Percentiles rank a stretch among this genome's conserved stretches.
Evolutionary conservation across 2,329 filamentous ascomycete genomes (phyloP).

Genomic region (Aspergillus pseudoglaucus): DNA sequence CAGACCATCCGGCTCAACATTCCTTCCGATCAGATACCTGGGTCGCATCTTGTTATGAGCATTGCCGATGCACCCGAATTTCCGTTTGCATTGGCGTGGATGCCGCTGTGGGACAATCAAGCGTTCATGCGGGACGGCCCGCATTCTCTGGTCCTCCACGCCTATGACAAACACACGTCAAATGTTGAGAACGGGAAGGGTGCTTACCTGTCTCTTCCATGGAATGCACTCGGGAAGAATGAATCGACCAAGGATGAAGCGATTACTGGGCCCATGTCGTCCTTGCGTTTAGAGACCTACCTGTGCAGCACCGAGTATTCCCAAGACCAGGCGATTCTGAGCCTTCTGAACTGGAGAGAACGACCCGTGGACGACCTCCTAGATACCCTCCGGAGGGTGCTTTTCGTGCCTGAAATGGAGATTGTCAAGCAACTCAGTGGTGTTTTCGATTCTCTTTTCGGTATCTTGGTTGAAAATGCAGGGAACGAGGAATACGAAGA

Average conservation of each 20-base stretch:
- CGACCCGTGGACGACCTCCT: slow-evolving; percentile 65
- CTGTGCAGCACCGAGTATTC: slow-evolving; percentile 93
- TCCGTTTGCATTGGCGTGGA: slow-evolving; percentile 85
- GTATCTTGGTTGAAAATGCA: slow-evolving; percentile 83
- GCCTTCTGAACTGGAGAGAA: slow-evolving; percentile 80
- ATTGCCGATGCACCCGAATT: slow-evolving; percentile 78
- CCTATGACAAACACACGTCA: slow-evolving; percentile 84
- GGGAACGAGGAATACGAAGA: slow-evolving; percentile 90
- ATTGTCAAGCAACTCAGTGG: slow-evolving; percentile 89
- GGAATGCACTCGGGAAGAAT: slow-evolving; percentile 62
- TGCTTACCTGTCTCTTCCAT: slow-evolving; percentile 79
- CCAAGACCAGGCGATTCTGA: slow-evolving; percentile 79
- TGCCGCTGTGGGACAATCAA: slow-evolving; percentile 87
- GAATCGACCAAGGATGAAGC: slow-evolving; percentile 64
- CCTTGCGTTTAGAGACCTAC: slow-evolving; percentile 73
- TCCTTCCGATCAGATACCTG: slow-evolving; percentile 69
- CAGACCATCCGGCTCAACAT: slow-evolving; percentile 80
- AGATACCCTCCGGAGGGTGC: slow-evolving; percentile 69
- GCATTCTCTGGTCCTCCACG: slow-evolving; percentile 77
- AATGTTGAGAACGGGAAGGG: slow-evolving; percentile 66
- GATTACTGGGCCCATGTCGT: slow-evolving; percentile 71
- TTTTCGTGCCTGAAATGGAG: slow-evolving; percentile 95
- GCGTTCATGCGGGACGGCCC: slow-evolving; percentile 83
- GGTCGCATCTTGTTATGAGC: slow-evolving; percentile 82
- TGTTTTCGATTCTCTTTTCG: slow-evolving; percentile 85